A percentile compares a stretch with the other conserved stretches of the same genome.
These are phyloP conservation scores for Oryza punctata DNA, from an alignment of 176 grass and related monocot species.

Conservation along the genomic window DNA sequence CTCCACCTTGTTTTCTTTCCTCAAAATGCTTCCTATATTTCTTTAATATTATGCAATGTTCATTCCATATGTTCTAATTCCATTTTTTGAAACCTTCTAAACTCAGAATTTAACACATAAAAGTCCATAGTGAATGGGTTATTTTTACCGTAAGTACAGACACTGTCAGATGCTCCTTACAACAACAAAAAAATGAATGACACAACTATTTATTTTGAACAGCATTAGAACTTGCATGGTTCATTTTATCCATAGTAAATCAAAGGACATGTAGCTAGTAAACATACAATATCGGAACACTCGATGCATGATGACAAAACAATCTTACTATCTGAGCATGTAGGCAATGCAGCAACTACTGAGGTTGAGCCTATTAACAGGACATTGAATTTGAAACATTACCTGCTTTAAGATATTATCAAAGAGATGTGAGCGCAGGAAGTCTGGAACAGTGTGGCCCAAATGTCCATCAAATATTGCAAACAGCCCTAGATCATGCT, in stretches of 20 bases:
- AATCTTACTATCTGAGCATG: constrained; percentile 15
- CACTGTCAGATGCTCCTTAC: not conserved
- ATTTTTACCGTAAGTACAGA: not conserved
- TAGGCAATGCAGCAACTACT: not conserved
- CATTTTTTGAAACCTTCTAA: not conserved
- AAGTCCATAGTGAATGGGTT: not conserved
- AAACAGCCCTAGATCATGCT: constrained; percentile 77
- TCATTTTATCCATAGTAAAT: not conserved
- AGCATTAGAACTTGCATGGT: not conserved
- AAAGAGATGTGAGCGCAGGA: constrained; percentile 76
- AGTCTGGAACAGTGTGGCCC: constrained; percentile 81
- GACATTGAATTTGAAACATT: constrained; percentile 32
- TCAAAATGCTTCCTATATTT: not conserved
- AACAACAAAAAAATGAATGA: not conserved
- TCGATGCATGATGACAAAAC: constrained; percentile 5
- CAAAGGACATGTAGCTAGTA: not conserved
- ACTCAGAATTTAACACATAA: not conserved
- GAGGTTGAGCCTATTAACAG: not conserved
- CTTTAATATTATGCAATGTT: not conserved
- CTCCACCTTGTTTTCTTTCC: not conserved
- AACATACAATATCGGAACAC: constrained; percentile 28
- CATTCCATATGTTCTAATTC: not conserved
- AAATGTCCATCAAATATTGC: constrained; percentile 94
- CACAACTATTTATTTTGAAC: not conserved
- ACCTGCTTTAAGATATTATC: constrained; percentile 92